A percentile compares a stretch with the other conserved stretches of the same genome.
Conservation (phyloP, 805 yeast genomes). For the Yamadazyma scolyti region DNA sequence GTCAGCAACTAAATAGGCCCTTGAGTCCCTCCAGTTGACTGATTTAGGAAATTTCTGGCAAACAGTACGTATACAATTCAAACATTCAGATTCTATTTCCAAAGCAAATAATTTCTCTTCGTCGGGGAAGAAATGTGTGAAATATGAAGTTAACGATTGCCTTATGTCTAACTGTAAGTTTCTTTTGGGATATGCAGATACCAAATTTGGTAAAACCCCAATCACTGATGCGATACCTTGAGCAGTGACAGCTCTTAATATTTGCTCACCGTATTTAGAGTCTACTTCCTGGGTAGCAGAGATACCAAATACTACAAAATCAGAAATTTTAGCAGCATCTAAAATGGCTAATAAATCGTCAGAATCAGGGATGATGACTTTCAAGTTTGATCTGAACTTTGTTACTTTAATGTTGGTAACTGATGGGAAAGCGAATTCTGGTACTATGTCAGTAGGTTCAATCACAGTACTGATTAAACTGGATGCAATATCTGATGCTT, state of each 20-base stretch:
- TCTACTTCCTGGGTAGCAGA: conserved; percentile 86
- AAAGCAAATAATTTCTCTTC: conserved; percentile 74
- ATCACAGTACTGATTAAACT: conserved; percentile 43
- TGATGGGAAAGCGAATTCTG: conserved; percentile 38
- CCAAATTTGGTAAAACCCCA: conserved; percentile 75
- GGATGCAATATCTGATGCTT: conserved; percentile 51
- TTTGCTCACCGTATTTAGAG: conserved; percentile 76
- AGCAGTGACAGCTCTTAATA: conserved; percentile 79
- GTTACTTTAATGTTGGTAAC: conserved; percentile 51
- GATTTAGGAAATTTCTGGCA: conserved; percentile 87
- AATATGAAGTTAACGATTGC: conserved; percentile 40
- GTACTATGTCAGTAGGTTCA: conserved; percentile 26
- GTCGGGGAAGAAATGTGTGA: conserved; percentile 50
- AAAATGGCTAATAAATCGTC: conserved; percentile 62
- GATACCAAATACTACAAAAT: conserved; percentile 84
- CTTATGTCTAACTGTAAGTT: conserved; percentile 67
- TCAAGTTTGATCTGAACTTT: conserved; percentile 72
- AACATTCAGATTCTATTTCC: conserved; percentile 65
- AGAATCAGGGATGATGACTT: conserved; percentile 70
- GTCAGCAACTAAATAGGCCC: conserved; percentile 86
- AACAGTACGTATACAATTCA: conserved; percentile 66
- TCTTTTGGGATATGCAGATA: conserved; percentile 62
- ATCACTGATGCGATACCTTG: conserved; percentile 87
- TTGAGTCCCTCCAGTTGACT: conserved; percentile 86
- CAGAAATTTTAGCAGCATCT: conserved; percentile 87